A percentile compares a stretch with the other conserved stretches of the same genome.
Conservation (phyloP, 108 stramenopile species). For the Aurantiochytrium sp. region DNA sequence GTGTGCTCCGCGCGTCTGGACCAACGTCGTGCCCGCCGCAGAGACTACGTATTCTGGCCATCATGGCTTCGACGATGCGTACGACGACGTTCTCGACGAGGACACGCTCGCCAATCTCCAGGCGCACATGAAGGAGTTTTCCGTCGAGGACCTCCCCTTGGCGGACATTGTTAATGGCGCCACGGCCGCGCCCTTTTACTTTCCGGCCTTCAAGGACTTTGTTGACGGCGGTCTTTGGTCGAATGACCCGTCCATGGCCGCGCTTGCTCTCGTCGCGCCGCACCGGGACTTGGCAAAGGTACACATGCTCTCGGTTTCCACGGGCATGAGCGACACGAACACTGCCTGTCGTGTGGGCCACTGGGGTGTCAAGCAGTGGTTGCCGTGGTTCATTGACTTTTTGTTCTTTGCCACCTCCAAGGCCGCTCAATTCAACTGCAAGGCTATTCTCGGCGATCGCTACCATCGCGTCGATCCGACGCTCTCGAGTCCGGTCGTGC, state of each 20-base stretch:
- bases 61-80: neutral
- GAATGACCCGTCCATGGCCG: slow-evolving; percentile 16
- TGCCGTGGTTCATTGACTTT: slow-evolving; percentile 9
- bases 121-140: neutral
- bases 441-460: neutral
- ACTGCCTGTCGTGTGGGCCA: neutral
- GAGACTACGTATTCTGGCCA: neutral
- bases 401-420: neutral
- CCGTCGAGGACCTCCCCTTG: neutral
- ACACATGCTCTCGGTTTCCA: neutral
- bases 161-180: slow-evolving; percentile 1
- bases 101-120: neutral
- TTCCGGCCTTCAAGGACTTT: neutral
- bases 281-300: neutral
- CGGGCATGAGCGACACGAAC: neutral
- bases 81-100: neutral
- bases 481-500: neutral
- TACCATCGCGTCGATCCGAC: neutral
- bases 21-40: neutral
- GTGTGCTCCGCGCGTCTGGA: neutral
- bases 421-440: neutral
- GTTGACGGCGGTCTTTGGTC: slow-evolving; percentile 21
- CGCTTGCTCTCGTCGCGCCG: neutral
- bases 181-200: slow-evolving; percentile 21
- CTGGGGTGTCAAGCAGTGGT: slow-evolving; percentile 22